Evolutionary conservation across 2,329 filamentous ascomycete genomes (phyloP), one percentile per base, ranked within the genome.

Genomic region (Achaetomium macrosporum): DNA sequence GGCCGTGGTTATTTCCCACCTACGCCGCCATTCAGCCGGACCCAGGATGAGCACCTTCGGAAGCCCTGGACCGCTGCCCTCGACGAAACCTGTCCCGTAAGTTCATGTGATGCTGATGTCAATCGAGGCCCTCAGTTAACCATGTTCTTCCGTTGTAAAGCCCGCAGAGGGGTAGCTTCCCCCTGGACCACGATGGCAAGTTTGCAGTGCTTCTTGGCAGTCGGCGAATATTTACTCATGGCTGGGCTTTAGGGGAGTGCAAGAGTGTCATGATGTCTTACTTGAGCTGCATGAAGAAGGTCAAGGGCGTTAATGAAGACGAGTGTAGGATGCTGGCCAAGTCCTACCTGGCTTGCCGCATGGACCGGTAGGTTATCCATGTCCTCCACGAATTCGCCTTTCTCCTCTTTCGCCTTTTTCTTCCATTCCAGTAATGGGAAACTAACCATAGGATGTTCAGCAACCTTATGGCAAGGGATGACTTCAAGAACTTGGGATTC

Each of bases 401-500:
- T 37, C 17, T 19, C n/a, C 31, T 40, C 20, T 11, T 15, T 33
- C 20, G 3, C 20, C 15, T 13, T 42, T 42, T 42, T 10, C 25
- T 15, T 41, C 37, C 25, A 20, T 16, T 20, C 10, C 16, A 5
- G 17, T 20, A 17, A 11, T 42, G 25, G 30, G 19, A 30, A 20
- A 53, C 56, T 55, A 25, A 58, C 44, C 30, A 2, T 5, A 16
- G 36, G 12, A 6, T 11, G 8, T 17, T 42, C 35, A 90, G 90
- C 61, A 96, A 97, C 66, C 75, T 99, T 31, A 99, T 99, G 93
- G 91, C 91, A 8, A 89, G 82, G 61, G 93, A 99, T 66, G 88
- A 95, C 55, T 93, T 97, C 71, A 90, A 88, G 70, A 99, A 99
- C 66, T 75, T 99, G 39, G 93, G 93, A 0, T 93, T 95, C 62